phyloP scores from a whole-genome alignment of 139 green algal species.

The Picochlorum sp. region DNA sequence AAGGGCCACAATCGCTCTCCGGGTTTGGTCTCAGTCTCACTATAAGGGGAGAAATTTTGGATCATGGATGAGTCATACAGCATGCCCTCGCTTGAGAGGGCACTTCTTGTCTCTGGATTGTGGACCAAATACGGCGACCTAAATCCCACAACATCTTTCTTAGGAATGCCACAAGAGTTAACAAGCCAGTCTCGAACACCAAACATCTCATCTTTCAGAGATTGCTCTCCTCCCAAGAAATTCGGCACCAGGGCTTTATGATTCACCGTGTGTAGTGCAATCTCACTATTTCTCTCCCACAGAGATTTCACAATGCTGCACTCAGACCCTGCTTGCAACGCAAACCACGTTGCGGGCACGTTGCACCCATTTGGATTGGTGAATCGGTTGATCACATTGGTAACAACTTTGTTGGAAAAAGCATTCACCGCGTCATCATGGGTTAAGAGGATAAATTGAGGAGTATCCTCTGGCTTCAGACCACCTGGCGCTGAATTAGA shows the following conservation, averaged over 20 bases:
- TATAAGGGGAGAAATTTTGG: background rate
- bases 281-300: constrained; percentile 12
- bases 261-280: constrained; percentile 16
- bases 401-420: constrained; percentile 9
- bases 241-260: background rate
- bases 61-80: constrained; percentile 22
- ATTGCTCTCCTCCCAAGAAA: background rate
- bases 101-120: constrained; percentile 5
- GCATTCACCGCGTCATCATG: constrained; percentile 13
- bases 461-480: constrained; percentile 7
- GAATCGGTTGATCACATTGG: constrained; percentile 10
- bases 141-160: constrained; percentile 8
- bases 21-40: background rate
- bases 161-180: constrained; percentile 1
- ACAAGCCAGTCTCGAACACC: constrained; percentile 4
- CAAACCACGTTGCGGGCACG: constrained; percentile 20
- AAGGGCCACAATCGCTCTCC: constrained; percentile 1
- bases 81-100: background rate
- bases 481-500: constrained; percentile 7
- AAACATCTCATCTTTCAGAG: constrained; percentile 7
- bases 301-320: constrained; percentile 3
- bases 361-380: constrained; percentile 22
- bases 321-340: constrained; percentile 9
- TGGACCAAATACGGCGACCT: constrained; percentile 12
- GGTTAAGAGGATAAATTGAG: constrained; percentile 21